A percentile compares a stretch with the other conserved stretches of the same genome.
Evolutionary conservation across 805 yeast species (phyloP).

Genomic region (Hanseniaspora hatyaiensis): DNA sequence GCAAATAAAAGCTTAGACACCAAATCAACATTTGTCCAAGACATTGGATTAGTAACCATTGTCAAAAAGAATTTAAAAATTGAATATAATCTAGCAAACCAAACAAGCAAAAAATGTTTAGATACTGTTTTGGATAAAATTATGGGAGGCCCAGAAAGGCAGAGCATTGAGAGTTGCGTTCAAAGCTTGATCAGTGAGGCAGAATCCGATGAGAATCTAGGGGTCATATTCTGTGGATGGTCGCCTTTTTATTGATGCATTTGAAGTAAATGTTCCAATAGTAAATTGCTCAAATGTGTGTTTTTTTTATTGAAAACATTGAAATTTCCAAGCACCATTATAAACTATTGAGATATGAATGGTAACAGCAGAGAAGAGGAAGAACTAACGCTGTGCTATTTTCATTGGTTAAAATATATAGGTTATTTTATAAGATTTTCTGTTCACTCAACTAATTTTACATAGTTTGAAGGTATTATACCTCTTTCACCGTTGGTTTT

Average conservation of each 20-base stretch:
- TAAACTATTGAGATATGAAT: no score
- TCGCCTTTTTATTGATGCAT: constrained; percentile 48
- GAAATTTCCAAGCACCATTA: no score
- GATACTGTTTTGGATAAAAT: constrained; percentile 1
- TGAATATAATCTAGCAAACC: constrained; percentile 4
- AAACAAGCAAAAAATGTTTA: constrained; percentile 6
- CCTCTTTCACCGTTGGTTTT: constrained; percentile 85
- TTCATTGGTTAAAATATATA: no score
- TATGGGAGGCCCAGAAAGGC: constrained; percentile 39
- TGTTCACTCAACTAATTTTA: constrained; percentile 51
- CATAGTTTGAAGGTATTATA: constrained; percentile 90
- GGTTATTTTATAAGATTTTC: background rate
- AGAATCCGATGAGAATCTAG: constrained; percentile 50
- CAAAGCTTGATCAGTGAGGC: constrained; percentile 74
- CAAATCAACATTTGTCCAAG: no score
- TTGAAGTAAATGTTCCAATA: background rate
- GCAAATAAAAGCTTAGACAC: no score
- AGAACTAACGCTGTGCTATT: no score
- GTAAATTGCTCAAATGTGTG: no score
- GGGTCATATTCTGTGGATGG: constrained; percentile 76
- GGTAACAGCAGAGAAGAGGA: no score
- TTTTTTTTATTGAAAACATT: background rate
- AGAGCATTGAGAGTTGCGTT: constrained; percentile 75
- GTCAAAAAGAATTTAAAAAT: background rate
- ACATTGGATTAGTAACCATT: no score